Percentiles rank a stretch among this genome's conserved stretches.
Evolutionary conservation across 202 grass and related monocot genomes (phyloP).

Genomic region (Musa balbisiana): DNA sequence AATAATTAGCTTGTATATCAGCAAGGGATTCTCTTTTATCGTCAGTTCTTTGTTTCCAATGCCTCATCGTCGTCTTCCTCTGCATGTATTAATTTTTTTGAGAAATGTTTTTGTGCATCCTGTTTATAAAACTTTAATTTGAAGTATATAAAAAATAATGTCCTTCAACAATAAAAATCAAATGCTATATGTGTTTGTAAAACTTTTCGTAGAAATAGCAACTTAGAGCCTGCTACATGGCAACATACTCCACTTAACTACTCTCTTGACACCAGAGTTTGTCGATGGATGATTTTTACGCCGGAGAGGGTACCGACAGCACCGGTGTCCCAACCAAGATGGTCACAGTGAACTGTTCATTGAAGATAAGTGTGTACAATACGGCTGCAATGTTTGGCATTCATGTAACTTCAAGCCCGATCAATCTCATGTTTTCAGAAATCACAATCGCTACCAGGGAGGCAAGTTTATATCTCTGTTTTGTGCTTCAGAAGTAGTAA

Average conservation of each 20-base stretch:
- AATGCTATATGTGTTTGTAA: background rate
- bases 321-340: conserved; percentile 78
- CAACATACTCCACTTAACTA: background rate
- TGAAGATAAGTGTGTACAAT: conserved; percentile 55
- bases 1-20: background rate
- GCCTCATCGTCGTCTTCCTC: background rate
- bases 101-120: background rate
- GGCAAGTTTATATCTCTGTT: conserved; percentile 24
- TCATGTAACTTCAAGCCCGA: conserved; percentile 49
- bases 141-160: too few species aligned
- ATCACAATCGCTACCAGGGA: conserved; percentile 57
- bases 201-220: background rate
- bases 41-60: background rate
- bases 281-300: conserved; percentile 72
- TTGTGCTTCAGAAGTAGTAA: background rate
- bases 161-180: background rate
- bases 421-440: conserved; percentile 50
- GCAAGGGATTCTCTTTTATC: background rate
- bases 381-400: conserved; percentile 75
- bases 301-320: conserved; percentile 54
- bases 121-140: background rate
- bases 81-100: background rate
- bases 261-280: conserved; percentile 38
- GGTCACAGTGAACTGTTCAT: conserved; percentile 58
- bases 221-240: background rate